A percentile compares a stretch with the other conserved stretches of the same genome.
Conservation (phyloP, 805 yeast genomes). For the Kluyveromyces aestuarii region DNA sequence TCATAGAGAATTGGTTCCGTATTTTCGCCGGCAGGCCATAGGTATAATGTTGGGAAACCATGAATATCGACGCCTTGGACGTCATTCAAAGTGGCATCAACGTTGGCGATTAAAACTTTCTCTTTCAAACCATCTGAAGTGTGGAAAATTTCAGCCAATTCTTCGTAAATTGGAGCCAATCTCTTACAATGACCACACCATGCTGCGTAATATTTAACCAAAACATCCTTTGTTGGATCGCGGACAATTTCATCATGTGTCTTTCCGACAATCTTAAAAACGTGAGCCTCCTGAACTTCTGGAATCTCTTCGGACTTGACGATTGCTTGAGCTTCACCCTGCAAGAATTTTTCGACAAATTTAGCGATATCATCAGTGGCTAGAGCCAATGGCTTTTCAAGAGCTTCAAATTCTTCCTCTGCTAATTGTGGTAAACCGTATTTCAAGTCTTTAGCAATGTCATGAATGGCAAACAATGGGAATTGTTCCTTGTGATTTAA, state of each 20-base stretch:
- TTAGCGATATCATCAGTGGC: slow-evolving; percentile 45
- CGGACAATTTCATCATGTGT: slow-evolving; percentile 63
- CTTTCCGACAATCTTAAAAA: slow-evolving; percentile 70
- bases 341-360: slow-evolving; percentile 54
- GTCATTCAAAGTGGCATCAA: slow-evolving; percentile 88
- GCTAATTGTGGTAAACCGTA: slow-evolving; percentile 60
- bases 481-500: slow-evolving; percentile 76
- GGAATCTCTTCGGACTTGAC: slow-evolving; percentile 85
- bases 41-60: slow-evolving; percentile 88
- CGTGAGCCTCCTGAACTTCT: slow-evolving; percentile 67
- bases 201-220: slow-evolving; percentile 92
- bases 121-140: slow-evolving; percentile 39
- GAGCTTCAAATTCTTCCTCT: slow-evolving; percentile 21
- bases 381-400: slow-evolving; percentile 27
- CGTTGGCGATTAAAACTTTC: slow-evolving; percentile 68
- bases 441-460: slow-evolving; percentile 56
- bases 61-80: slow-evolving; percentile 62
- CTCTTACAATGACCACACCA: slow-evolving; percentile 97
- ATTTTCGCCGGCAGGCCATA: slow-evolving; percentile 82
- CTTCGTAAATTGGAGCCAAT: slow-evolving; percentile 81
- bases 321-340: slow-evolving; percentile 60
- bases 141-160: slow-evolving; percentile 63
- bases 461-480: slow-evolving; percentile 89
- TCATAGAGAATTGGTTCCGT: slow-evolving; percentile 54
- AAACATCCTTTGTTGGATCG: slow-evolving; percentile 52